Evolutionary conservation across 1,284 basidiomycete genomes (phyloP), one percentile per base, ranked within the genome.

Genomic region (Fomitiporia mediterranea): DNA sequence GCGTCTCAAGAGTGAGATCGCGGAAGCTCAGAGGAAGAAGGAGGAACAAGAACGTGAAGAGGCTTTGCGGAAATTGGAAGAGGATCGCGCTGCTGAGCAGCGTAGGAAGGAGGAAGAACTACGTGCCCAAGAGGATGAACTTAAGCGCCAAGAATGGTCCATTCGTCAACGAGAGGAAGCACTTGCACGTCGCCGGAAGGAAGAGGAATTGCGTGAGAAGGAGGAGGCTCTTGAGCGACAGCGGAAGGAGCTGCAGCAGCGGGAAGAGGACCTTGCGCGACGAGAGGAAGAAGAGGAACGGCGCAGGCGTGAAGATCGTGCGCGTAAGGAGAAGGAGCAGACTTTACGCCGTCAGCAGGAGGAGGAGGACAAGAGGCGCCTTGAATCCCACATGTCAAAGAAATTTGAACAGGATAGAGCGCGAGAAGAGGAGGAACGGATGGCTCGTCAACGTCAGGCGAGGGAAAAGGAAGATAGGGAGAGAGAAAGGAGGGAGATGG

Each of bases 401-500:
- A 49, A 37, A 34, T 9, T 35, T 13, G 43, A 51, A 47, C 13
- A 35, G n/a, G 52, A 43, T 32, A 52, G 35, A 21, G 23, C 21
- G 28, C 15, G 40, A 13, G 49, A 46, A 40, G n/a, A 42, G 37
- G 47, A 51, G 11, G 32, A 52, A 27, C 28, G 17, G 51, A 34
- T 21, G 30, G 43, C 28, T 27, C 37, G 25, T 17, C 25, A 51
- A 34, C 15, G 49, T 17, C 35, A 40, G 54, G 50, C 17, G 30
- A 38, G 32, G 25, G 49, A 51, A 34, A 48, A 28, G 27, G 42
- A 46, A 17, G 28, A 35, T 25, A 35, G 30, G 39, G 57, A 59
- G 25, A 40, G 47, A 9, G 60, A 59, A 37, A 56, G 50, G 51
- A 58, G 59, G 43, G 48, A 43, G 25, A 61, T 57, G 49, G 48